Conservation (phyloP, 768 basidiomycete species). For the Phanerochaete carnosa region DNA sequence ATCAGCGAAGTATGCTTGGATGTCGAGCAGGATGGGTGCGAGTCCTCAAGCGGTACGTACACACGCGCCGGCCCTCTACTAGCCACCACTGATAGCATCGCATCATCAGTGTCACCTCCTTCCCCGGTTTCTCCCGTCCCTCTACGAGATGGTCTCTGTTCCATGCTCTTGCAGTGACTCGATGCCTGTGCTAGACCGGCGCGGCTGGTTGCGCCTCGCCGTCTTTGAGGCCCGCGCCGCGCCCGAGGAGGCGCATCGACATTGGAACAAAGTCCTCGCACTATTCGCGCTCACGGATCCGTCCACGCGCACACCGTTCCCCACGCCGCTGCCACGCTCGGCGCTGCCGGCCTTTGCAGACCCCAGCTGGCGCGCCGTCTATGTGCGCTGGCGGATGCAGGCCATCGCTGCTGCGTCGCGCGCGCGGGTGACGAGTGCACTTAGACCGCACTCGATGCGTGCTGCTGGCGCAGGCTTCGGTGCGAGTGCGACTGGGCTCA, state of each 20-base stretch:
- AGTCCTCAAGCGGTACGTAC: not conserved
- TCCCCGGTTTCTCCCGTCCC: not conserved
- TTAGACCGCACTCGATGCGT: not conserved
- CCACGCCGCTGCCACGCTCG: not conserved
- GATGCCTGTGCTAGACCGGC: not conserved
- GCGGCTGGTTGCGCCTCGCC: slow-evolving; percentile 2
- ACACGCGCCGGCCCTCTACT: not conserved
- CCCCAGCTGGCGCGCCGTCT: not conserved
- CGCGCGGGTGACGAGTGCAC: not conserved
- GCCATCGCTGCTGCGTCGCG: not conserved
- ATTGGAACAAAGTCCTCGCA: not conserved
- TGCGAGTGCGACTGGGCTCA: not conserved
- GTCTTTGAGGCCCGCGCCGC: slow-evolving; percentile 2
- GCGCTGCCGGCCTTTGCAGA: not conserved
- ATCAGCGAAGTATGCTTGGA: slow-evolving; percentile 6
- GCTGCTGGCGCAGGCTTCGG: not conserved
- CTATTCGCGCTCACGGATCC: not conserved
- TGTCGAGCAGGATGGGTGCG: not conserved
- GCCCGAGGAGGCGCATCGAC: not conserved
- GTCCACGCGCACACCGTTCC: not conserved
- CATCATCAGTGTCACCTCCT: not conserved
- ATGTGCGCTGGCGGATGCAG: not conserved
- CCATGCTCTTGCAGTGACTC: not conserved
- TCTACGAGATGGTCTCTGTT: not conserved
- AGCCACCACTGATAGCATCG: not conserved